phyloP scores from a whole-genome alignment of 2,329 filamentous ascomycete species.

The Xylariaceae sp. region DNA sequence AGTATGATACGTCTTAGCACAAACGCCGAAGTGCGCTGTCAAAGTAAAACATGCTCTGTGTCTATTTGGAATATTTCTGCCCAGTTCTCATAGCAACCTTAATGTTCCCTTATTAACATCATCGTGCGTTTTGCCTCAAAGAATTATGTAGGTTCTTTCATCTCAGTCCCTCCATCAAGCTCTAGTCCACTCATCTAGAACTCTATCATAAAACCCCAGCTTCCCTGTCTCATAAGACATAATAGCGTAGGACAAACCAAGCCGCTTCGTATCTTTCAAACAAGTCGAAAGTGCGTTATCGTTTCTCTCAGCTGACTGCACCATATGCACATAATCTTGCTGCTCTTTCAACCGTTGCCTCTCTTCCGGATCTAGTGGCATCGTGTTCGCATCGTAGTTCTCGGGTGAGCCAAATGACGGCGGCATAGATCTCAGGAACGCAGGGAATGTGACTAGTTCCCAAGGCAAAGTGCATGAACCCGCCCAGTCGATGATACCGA shows the following conservation, averaged over 20 bases:
- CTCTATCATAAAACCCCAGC: slow-evolving; percentile 8
- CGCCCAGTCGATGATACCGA: slow-evolving; percentile 35
- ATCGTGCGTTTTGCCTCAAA: too few relatives aligned
- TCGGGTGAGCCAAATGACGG: slow-evolving; percentile 5
- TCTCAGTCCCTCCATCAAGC: neutral
- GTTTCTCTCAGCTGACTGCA: slow-evolving; percentile 1
- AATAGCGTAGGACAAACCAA: slow-evolving; percentile 7
- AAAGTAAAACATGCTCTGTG: too few relatives aligned
- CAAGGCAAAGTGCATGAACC: slow-evolving; percentile 24
- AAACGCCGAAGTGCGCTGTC: too few relatives aligned
- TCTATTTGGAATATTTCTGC: too few relatives aligned
- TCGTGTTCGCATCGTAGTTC: slow-evolving; percentile 6
- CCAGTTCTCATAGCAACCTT: too few relatives aligned
- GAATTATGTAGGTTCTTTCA: too few relatives aligned
- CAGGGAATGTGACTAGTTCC: slow-evolving; percentile 24
- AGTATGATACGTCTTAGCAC: too few relatives aligned
- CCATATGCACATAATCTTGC: slow-evolving; percentile 7
- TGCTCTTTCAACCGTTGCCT: slow-evolving; percentile 7
- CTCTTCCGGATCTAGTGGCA: slow-evolving; percentile 6
- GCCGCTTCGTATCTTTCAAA: slow-evolving; percentile 1
- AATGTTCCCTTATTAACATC: too few relatives aligned
- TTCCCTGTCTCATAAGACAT: slow-evolving; percentile 6
- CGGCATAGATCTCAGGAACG: slow-evolving; percentile 20
- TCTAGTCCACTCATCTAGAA: neutral
- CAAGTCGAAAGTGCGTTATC: slow-evolving; percentile 8